Conservation (phyloP, 202 grass and related monocot genomes). For the Carex sylvatica region DNA sequence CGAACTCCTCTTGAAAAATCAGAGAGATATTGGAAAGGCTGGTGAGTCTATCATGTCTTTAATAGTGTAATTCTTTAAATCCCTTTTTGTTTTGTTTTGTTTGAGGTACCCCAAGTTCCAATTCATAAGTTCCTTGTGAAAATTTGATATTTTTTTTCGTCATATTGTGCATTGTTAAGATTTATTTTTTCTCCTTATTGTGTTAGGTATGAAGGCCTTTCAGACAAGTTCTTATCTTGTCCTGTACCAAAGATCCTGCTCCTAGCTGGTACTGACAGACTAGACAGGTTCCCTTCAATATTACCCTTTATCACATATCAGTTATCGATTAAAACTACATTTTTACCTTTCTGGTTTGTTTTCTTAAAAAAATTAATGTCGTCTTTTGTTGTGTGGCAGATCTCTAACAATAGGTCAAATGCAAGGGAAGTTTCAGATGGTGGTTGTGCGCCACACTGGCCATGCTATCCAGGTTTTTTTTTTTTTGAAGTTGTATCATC, state of each 20-base stretch:
- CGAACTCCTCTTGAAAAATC: slow-evolving; percentile 81
- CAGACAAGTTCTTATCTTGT: slow-evolving; percentile 94
- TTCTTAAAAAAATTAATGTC: slow-evolving; percentile 16
- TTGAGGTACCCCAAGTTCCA: not conserved
- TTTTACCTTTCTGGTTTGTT: slow-evolving; percentile 11
- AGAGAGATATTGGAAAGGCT: slow-evolving; percentile 97
- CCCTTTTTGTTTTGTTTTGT: not conserved
- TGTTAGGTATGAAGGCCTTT: slow-evolving; percentile 97
- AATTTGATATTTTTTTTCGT: slow-evolving; percentile 1
- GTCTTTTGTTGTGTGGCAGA: slow-evolving; percentile 45
- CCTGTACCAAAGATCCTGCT: slow-evolving; percentile 83
- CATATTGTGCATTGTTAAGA: not conserved
- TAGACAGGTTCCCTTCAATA: slow-evolving; percentile 73
- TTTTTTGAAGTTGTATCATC: slow-evolving; percentile 22
- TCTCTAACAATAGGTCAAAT: slow-evolving; percentile 98
- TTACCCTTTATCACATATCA: slow-evolving; percentile 9
- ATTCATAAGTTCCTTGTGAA: not conserved
- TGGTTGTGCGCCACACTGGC: slow-evolving; percentile 85
- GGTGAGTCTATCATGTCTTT: slow-evolving; percentile 37
- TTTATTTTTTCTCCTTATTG: not conserved
- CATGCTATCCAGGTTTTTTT: slow-evolving; percentile 91
- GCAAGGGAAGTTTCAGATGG: slow-evolving; percentile 99
- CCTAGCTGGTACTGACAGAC: slow-evolving; percentile 91
- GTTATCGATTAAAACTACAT: slow-evolving; percentile 7
- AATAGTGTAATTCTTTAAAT: not conserved